Percentiles rank a stretch among this genome's conserved stretches.
These are phyloP conservation scores for Spergularia azorica DNA, from an alignment of 179 eudicot genomes.

Conservation along the genomic window DNA sequence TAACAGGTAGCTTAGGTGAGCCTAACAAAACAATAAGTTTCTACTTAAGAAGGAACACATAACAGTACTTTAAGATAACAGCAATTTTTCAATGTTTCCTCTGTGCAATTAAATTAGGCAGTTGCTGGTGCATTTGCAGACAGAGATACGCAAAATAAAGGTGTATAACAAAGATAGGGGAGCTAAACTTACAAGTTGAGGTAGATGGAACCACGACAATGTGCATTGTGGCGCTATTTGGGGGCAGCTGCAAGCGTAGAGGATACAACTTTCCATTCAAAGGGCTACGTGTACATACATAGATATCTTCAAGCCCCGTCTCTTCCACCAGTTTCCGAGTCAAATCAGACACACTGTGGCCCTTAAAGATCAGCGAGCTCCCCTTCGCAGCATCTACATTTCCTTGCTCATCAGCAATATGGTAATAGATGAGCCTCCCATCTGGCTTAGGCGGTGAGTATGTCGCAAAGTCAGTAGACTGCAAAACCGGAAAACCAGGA, in stretches of 20 bases:
- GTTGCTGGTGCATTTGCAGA: too few species aligned
- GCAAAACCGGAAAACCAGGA: slow-evolving; percentile 31
- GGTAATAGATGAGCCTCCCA: slow-evolving; percentile 66
- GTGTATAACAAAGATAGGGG: background rate
- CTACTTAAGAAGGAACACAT: too few species aligned
- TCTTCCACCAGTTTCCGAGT: slow-evolving; percentile 60
- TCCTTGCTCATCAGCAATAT: slow-evolving; percentile 52
- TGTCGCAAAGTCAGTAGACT: slow-evolving; percentile 52
- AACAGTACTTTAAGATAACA: too few species aligned
- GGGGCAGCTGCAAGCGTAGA: slow-evolving; percentile 78
- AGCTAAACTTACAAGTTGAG: slow-evolving; percentile 40
- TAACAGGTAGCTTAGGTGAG: too few species aligned
- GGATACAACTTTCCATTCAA: slow-evolving; percentile 80
- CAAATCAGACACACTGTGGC: slow-evolving; percentile 66
- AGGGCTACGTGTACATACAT: slow-evolving; percentile 68
- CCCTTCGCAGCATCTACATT: slow-evolving; percentile 52
- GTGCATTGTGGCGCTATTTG: slow-evolving; percentile 70
- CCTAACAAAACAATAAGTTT: too few species aligned
- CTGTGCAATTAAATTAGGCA: too few species aligned
- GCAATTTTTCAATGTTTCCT: too few species aligned
- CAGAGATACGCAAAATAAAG: background rate
- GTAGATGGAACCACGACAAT: slow-evolving; percentile 62
- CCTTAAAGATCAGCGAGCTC: slow-evolving; percentile 49
- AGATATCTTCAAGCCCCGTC: slow-evolving; percentile 53
- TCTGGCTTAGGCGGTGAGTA: slow-evolving; percentile 52